Percentiles rank a stretch among this genome's conserved stretches.
Conservation (phyloP, 1,284 basidiomycete species). For the Paramarasmius palmivorus region DNA sequence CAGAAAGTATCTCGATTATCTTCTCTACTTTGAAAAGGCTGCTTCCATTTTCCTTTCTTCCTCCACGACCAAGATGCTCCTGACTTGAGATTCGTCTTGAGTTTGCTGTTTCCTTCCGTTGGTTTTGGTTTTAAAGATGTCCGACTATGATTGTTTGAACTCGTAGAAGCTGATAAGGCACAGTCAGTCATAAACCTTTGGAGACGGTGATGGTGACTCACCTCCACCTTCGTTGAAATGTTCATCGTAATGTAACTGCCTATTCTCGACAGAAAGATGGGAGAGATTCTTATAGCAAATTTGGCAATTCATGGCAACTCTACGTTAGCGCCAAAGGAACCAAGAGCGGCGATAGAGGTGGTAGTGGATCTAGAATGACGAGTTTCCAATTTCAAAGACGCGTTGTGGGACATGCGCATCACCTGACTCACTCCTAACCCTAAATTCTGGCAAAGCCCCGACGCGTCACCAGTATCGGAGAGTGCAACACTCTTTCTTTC, state of each 20-base stretch:
- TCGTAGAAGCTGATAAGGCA: background rate
- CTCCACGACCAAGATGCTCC: slow-evolving; percentile 10
- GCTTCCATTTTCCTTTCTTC: slow-evolving; percentile 12
- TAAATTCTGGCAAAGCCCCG: no score
- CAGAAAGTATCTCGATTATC: slow-evolving; percentile 60
- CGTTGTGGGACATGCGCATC: background rate
- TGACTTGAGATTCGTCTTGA: background rate
- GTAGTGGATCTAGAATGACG: background rate
- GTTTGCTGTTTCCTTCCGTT: background rate
- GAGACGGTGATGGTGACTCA: background rate
- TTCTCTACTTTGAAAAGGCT: slow-evolving; percentile 15
- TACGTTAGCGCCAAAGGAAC: background rate
- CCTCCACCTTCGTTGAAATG: slow-evolving; percentile 35
- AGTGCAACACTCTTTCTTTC: slow-evolving; percentile 5
- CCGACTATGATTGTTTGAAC: background rate
- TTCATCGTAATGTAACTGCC: slow-evolving; percentile 48
- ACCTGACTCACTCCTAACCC: no score
- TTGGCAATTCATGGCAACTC: slow-evolving; percentile 41
- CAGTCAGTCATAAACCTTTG: background rate
- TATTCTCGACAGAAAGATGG: slow-evolving; percentile 32
- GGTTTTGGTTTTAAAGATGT: background rate
- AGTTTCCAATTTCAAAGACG: background rate
- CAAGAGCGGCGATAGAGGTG: background rate
- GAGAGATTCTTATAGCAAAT: slow-evolving; percentile 47
- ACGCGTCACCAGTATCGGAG: no score